Evolutionary conservation across 202 grass and related monocot species (phyloP).

Genomic region (Elaeis oleifera): DNA sequence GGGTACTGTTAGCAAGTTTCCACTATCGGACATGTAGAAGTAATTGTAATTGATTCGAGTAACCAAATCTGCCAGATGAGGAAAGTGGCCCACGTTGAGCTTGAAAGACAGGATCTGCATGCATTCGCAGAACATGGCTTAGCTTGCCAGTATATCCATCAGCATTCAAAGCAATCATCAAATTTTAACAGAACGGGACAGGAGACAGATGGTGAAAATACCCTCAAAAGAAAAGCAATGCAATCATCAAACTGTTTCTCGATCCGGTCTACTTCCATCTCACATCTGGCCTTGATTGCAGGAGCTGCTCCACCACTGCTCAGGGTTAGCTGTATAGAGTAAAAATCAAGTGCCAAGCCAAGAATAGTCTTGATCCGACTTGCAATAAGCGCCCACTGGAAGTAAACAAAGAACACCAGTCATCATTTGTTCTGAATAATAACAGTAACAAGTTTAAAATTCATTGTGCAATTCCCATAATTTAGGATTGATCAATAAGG

Average conservation of each 20-base stretch:
- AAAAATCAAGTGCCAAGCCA: constrained; percentile 76
- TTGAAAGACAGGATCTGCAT: constrained; percentile 91
- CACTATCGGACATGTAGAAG: constrained; percentile 83
- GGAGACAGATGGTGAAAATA: constrained; percentile 21
- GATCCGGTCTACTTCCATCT: constrained; percentile 77
- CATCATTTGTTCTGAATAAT: too few relatives aligned
- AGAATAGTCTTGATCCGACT: constrained; percentile 93
- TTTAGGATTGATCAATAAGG: too few relatives aligned
- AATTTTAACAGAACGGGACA: neutral
- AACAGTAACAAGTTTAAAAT: too few relatives aligned
- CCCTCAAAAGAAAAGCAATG: constrained; percentile 73
- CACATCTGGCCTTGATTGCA: constrained; percentile 67
- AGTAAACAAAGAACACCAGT: constrained; percentile 1
- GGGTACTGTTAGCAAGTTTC: constrained; percentile 59
- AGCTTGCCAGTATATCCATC: too few relatives aligned
- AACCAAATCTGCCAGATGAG: constrained; percentile 82
- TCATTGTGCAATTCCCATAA: too few relatives aligned
- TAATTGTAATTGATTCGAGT: constrained; percentile 91
- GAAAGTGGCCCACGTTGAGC: constrained; percentile 86
- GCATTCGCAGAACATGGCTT: constrained; percentile 7
- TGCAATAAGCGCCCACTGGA: constrained; percentile 79
- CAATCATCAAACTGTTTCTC: constrained; percentile 94
- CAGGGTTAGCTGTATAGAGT: constrained; percentile 76
- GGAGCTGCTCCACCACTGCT: constrained; percentile 49
- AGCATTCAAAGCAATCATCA: too few relatives aligned